Base-by-base conservation (phyloP, 2,329 filamentous ascomycete genomes). In the Xylaria multiplex region DNA sequence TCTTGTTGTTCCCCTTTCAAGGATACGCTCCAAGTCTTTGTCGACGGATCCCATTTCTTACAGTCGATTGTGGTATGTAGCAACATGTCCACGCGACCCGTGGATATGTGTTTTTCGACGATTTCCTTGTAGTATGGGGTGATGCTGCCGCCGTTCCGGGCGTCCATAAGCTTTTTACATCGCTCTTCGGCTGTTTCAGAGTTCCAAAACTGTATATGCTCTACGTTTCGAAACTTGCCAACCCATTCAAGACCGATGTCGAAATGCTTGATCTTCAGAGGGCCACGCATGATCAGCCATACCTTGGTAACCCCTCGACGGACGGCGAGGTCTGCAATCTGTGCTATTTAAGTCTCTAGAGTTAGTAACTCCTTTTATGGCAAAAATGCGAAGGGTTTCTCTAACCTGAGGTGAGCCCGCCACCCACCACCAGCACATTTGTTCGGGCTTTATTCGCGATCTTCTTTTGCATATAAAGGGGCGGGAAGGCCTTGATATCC, bases 231-330 rank as follows among this genome's bases (percentile, higher is more conserved):
- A 77, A 91, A 95, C 75, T 95, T 95, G 9, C 90, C 91, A 77
- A 95, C 91, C 92, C 92, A 96, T 54, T 86, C 84, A 1, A 95
- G 82, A 63, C 89, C 87, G 27, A 95, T 85, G 71, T 95, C 92
- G 70, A 95, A 95, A 65, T 90, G 89, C 77, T 95, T 95, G 56
- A 93, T 84, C 71, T 81, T 80, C 13, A 85, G 72, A 0, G 81
- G 78, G 0, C 85, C 82, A 0, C 92, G 84, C 85, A 93, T 89
- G 30, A 95, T 74, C 58, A 91, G 86, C 82, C 85, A 91, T 0
- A 94, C 88, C 68, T 88, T 90, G 0, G 81, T 84, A 0, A 92
- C 88, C 0, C 91, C 90, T 27, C 83, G 82, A 8, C 85, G 84
- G 64, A 93, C 79, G 0, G 87, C 87, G 53, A 91, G 82, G 73